Evolutionary conservation across 768 basidiomycete genomes (phyloP).

Genomic region (Lactifluus subvellereus): DNA sequence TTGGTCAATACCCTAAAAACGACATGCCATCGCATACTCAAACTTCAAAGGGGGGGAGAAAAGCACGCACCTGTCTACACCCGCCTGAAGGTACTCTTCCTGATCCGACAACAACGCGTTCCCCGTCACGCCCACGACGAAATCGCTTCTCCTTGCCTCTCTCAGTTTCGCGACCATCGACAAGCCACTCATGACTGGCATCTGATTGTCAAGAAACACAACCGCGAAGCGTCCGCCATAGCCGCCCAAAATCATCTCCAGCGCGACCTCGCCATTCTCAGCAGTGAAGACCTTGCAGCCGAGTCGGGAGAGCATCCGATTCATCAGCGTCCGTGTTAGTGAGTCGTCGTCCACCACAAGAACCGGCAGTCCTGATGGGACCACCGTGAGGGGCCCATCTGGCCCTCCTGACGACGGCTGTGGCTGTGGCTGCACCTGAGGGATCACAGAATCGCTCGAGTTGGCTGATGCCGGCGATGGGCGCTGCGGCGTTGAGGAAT

Average conservation of each 20-base stretch:
- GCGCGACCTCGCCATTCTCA: conserved; percentile 75
- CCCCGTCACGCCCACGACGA: conserved; percentile 74
- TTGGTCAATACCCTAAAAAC: conserved; percentile 63
- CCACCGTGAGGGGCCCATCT: conserved; percentile 17
- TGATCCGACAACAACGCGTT: conserved; percentile 45
- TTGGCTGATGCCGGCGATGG: neutral
- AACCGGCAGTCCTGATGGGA: conserved; percentile 54
- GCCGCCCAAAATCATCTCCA: conserved; percentile 59
- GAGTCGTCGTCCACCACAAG: conserved; percentile 82
- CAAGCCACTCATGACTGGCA: conserved; percentile 75
- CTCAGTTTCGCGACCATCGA: conserved; percentile 61
- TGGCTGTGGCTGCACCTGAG: neutral
- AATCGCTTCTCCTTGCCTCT: conserved; percentile 58
- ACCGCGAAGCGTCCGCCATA: conserved; percentile 35
- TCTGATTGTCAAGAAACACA: conserved; percentile 68
- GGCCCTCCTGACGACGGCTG: conserved; percentile 6
- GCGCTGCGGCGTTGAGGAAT: neutral
- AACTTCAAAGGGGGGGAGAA: neutral
- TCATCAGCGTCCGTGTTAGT: conserved; percentile 77
- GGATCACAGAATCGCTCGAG: neutral
- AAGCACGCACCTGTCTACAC: conserved; percentile 59
- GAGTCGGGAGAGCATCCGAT: conserved; percentile 66
- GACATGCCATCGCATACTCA: neutral
- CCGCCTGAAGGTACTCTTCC: conserved; percentile 68
- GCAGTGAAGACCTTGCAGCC: conserved; percentile 76